Evolutionary conservation across 2,329 filamentous ascomycete genomes (phyloP), one percentile per base, ranked within the genome.

Genomic region (Epicoccum sorghinum): DNA sequence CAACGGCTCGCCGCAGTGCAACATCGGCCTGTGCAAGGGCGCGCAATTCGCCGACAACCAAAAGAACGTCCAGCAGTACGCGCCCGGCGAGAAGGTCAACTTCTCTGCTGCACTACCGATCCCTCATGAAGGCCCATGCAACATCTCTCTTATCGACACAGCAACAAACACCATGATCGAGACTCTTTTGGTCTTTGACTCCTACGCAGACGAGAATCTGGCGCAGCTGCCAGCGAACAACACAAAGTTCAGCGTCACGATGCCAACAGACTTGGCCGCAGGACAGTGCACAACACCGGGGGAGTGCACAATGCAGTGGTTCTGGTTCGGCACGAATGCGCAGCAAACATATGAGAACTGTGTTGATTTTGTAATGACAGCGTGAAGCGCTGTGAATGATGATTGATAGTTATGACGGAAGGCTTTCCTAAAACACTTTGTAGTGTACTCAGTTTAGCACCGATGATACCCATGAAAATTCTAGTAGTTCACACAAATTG

Each of bases 291-390:
- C 75, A 29, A 75, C 68, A 12, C 77, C 79, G 7, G 82, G 83
- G 18, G 67, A 71, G 51, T 82, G 79, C 62, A 81, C 81, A 2
- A 74, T 87, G 51, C 85, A 87, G 70, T 86, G 84, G 83, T 86
- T 80, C 69, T 87, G 85, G 85, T 79, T 83, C 58, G 83, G 83
- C 4, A 71, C 71, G 7, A 75, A 72, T 50, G 80, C 82, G 41
- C 65, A 79, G 54, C 85, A 88, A 76, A 86, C 84, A 1, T 87
- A 87, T 63, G 81, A 86, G 72, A 80, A 80, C 47, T 87, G 84
- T 67, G 75, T 86, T 36, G 85, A 87, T 63, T 86, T 88, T 57
- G 48, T 57, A 8, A 57, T 57, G 54, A 57, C 54, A 3, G 48
- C 54, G 4, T 57, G 45, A 9, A 4, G 4, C 13, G 32, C 4